phyloP scores from a whole-genome alignment of 2,329 filamentous ascomycete species.

The Verticillium tricorpus region DNA sequence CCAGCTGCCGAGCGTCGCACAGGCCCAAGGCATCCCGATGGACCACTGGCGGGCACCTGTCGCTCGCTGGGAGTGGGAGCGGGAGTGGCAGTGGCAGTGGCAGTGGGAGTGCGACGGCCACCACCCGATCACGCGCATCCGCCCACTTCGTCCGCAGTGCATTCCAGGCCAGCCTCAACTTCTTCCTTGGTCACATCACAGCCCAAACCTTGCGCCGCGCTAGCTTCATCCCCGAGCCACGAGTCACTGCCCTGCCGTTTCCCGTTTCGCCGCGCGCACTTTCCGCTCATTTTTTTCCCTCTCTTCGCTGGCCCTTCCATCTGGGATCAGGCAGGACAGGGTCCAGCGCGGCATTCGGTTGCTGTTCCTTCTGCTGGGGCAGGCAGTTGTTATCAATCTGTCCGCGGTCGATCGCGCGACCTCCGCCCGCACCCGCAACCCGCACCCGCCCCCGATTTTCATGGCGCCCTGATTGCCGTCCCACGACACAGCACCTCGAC shows the following conservation, averaged over 20 bases:
- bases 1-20: background rate
- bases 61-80: background rate
- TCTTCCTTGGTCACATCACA: constrained; percentile 2
- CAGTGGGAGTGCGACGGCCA: background rate
- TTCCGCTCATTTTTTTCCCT: background rate
- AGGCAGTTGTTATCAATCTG: background rate
- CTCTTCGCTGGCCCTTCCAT: background rate
- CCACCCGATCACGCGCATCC: constrained; percentile 4
- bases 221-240: background rate
- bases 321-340: background rate
- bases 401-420: constrained; percentile 14
- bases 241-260: background rate
- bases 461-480: constrained; percentile 13
- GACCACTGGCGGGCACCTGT: background rate
- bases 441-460: constrained; percentile 13
- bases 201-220: constrained; percentile 1
- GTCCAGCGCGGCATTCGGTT: background rate
- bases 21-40: background rate
- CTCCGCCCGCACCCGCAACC: background rate
- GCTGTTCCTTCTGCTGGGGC: background rate
- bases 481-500: constrained; percentile 10
- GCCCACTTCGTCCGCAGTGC: constrained; percentile 1
- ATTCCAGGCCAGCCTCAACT: constrained; percentile 4
- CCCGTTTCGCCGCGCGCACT: background rate
- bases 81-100: background rate